phyloP scores from a whole-genome alignment of 805 yeast genomes.

The Wickerhamomyces bovis region DNA sequence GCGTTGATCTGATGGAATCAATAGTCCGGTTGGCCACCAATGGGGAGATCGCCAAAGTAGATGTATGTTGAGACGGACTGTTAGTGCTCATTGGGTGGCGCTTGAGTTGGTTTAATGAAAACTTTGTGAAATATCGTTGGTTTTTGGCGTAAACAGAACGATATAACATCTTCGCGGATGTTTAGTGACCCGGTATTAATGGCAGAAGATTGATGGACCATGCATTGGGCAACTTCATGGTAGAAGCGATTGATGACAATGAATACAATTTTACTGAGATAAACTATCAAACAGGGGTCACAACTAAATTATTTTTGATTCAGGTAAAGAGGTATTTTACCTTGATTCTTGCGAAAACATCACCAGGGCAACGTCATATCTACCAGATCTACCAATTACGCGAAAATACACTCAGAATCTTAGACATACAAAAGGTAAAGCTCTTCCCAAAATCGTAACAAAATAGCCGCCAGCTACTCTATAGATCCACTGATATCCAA shows the following conservation, averaged over 20 bases:
- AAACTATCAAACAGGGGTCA: no score
- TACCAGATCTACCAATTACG: background rate
- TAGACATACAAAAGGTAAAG: background rate
- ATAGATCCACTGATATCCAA: background rate
- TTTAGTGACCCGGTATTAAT: no score
- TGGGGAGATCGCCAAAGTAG: constrained; percentile 72
- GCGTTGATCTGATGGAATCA: constrained; percentile 41
- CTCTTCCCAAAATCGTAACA: background rate
- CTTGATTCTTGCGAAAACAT: background rate
- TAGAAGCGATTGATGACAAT: no score
- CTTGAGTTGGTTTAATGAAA: background rate
- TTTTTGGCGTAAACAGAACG: background rate
- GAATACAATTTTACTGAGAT: no score
- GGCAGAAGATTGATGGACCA: no score
- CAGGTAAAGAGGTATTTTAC: no score
- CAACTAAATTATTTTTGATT: no score
- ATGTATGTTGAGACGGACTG: constrained; percentile 56
- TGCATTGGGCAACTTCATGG: no score
- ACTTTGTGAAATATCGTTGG: background rate
- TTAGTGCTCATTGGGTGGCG: constrained; percentile 3
- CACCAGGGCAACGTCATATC: background rate
- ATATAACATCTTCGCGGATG: background rate
- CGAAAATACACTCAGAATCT: background rate
- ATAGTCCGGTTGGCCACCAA: constrained; percentile 32
- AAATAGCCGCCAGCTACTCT: background rate